Conservation (phyloP, 2,329 filamentous ascomycete genomes). For the Trichoderma sp. region DNA sequence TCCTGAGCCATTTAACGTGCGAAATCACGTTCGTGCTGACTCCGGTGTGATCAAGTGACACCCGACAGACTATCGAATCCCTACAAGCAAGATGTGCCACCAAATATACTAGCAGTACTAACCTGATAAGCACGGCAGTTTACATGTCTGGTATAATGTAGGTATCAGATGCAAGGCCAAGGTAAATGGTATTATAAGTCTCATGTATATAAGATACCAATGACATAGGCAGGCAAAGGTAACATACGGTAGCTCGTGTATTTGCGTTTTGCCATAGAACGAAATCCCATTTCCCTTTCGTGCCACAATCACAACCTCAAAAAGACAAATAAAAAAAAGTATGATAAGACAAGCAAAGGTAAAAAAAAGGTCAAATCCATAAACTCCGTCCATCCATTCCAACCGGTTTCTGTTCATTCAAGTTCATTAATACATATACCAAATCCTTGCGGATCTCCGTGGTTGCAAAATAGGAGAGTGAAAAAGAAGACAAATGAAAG, state of each 20-base stretch:
- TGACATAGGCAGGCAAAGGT: neutral
- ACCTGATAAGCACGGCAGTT: too few relatives aligned
- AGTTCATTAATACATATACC: constrained; percentile 11
- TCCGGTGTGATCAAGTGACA: neutral
- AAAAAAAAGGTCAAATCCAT: neutral
- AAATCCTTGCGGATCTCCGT: neutral
- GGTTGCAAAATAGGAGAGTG: neutral
- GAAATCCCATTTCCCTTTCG: neutral
- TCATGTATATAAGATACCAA: neutral
- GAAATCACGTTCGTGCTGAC: neutral
- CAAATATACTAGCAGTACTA: neutral
- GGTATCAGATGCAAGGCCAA: neutral
- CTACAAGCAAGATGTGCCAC: neutral
- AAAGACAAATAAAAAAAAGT: neutral
- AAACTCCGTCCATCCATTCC: constrained; percentile 15
- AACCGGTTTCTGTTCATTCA: neutral
- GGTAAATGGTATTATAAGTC: neutral
- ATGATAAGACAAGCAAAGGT: neutral
- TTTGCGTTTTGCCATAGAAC: constrained; percentile 2
- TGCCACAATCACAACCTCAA: neutral
- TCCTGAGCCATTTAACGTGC: constrained; percentile 6
- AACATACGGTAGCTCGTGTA: constrained; percentile 3
- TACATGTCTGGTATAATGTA: neutral
- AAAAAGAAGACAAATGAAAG: neutral
- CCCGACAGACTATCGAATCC: neutral